Evolutionary conservation across 2,329 filamentous ascomycete species (phyloP).

Genomic region (Orbilia brochopaga): DNA sequence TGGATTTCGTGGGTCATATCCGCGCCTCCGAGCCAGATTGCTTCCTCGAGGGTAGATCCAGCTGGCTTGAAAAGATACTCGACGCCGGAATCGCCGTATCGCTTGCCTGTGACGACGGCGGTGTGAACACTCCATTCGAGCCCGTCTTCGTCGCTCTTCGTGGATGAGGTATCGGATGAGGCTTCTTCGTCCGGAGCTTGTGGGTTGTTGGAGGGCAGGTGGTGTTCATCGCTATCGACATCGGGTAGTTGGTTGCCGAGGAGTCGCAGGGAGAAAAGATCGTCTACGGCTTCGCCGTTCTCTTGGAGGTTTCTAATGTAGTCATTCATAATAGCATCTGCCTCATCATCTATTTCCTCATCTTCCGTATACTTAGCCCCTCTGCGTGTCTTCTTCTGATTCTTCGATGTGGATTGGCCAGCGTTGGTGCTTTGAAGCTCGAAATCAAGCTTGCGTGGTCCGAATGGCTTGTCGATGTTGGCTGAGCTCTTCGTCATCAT

Average conservation of each 20-base stretch:
- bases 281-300: constrained; percentile 13
- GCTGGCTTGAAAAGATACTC: constrained; percentile 41
- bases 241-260: constrained; percentile 21
- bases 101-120: constrained; percentile 20
- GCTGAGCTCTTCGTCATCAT: neutral
- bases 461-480: too few species aligned
- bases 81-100: constrained; percentile 7
- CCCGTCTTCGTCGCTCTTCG: neutral
- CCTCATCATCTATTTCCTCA: constrained; percentile 1
- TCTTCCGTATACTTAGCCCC: neutral
- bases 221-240: neutral
- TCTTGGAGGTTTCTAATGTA: constrained; percentile 40
- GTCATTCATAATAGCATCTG: constrained; percentile 25
- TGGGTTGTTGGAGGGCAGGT: neutral
- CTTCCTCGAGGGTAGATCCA: constrained; percentile 23
- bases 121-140: constrained; percentile 12
- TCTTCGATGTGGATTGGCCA: neutral
- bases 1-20: constrained; percentile 38
- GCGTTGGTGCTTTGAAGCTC: too few species aligned
- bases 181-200: neutral
- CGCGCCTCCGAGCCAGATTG: constrained; percentile 31
- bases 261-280: constrained; percentile 13
- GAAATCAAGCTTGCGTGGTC: too few species aligned
- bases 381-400: neutral
- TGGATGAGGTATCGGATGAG: neutral